Conservation (phyloP, 1,284 basidiomycete species). For the Pascua sp. region DNA sequence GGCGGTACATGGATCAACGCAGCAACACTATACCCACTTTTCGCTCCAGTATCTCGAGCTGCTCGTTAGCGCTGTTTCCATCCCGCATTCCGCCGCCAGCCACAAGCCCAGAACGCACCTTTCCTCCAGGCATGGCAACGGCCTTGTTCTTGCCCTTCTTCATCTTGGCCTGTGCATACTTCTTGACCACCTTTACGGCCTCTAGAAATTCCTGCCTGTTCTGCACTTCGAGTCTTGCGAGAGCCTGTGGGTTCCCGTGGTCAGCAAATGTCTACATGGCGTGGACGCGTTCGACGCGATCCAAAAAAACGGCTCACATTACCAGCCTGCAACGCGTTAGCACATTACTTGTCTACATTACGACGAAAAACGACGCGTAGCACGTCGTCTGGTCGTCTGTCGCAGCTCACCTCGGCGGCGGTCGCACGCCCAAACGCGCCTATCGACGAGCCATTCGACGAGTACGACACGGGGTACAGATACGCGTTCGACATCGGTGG, state of each 20-base stretch:
- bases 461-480: too few species aligned
- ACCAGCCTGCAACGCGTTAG: too few species aligned
- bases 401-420: too few species aligned
- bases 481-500: too few species aligned
- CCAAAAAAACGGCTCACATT: too few species aligned
- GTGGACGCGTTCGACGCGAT: too few species aligned
- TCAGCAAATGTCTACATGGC: too few species aligned
- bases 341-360: too few species aligned
- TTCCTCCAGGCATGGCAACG: constrained; percentile 23
- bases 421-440: too few species aligned
- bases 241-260: constrained; percentile 2
- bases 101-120: constrained; percentile 19
- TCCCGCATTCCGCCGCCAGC: neutral
- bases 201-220: constrained; percentile 15
- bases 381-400: too few species aligned
- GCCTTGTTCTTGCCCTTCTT: constrained; percentile 23
- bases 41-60: constrained; percentile 1
- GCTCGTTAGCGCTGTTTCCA: neutral
- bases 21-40: constrained; percentile 1
- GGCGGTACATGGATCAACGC: neutral
- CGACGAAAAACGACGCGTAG: too few species aligned
- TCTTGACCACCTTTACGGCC: constrained; percentile 27
- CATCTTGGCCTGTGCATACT: constrained; percentile 26
- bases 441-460: too few species aligned
- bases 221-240: constrained; percentile 21